A percentile compares a stretch with the other conserved stretches of the same genome.
Evolutionary conservation across 352 stramenopile species (phyloP).

Genomic region (Phytopythium montanum): DNA sequence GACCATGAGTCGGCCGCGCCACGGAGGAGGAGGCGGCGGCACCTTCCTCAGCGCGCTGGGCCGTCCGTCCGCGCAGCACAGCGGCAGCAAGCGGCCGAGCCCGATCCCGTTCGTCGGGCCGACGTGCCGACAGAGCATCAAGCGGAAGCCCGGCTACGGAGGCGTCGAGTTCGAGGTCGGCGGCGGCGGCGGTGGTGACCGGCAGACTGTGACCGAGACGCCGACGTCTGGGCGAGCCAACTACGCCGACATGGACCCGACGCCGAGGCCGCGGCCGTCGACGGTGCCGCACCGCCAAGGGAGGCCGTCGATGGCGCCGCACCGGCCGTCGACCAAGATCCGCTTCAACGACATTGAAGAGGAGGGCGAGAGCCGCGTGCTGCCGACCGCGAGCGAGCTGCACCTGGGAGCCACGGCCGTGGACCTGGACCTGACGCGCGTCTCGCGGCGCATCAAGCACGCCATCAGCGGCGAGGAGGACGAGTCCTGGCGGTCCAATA

Average conservation of each 20-base stretch:
- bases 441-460: constrained; percentile 46
- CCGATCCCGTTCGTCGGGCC: constrained; percentile 48
- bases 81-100: constrained; percentile 23
- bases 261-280: constrained; percentile 8
- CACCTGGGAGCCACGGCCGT: constrained; percentile 27
- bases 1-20: constrained; percentile 42
- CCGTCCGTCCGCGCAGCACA: constrained; percentile 14
- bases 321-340: constrained; percentile 23
- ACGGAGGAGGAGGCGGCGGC: constrained; percentile 17
- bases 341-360: constrained; percentile 67
- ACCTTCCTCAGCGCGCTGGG: constrained; percentile 49
- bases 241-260: constrained; percentile 22
- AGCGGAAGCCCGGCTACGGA: constrained; percentile 22
- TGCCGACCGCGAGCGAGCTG: constrained; percentile 10
- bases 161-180: constrained; percentile 18
- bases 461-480: constrained; percentile 24
- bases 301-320: constrained; percentile 10
- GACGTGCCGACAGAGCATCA: constrained; percentile 39
- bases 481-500: constrained; percentile 18
- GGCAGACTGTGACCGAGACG: constrained; percentile 13
- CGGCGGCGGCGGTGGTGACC: constrained; percentile 11
- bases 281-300: neutral
- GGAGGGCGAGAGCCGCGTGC: constrained; percentile 13
- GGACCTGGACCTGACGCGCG: constrained; percentile 48
- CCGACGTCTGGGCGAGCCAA: constrained; percentile 23